Conservation (phyloP, 2,329 filamentous ascomycete genomes). For the Arthroderma sp. region DNA sequence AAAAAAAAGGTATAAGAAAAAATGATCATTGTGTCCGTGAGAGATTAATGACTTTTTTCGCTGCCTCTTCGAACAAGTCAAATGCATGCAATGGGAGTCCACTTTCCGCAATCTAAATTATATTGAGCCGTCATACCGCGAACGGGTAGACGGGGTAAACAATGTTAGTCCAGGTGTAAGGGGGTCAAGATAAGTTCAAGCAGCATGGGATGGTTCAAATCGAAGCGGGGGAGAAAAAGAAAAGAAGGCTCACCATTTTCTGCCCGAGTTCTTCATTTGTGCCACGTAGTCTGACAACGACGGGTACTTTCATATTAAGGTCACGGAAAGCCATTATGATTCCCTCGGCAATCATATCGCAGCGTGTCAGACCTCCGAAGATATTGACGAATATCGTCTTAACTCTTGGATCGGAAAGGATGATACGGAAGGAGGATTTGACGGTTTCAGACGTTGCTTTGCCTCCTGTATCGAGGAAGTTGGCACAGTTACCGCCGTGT, state of each 20-base stretch:
- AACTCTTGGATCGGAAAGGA: constrained; percentile 58
- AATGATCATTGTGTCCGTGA: constrained; percentile 18
- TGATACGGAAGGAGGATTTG: constrained; percentile 59
- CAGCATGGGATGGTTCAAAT: neutral
- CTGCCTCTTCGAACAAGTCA: constrained; percentile 63
- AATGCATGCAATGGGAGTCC: constrained; percentile 56
- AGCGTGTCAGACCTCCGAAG: constrained; percentile 56
- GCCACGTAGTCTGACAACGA: constrained; percentile 64
- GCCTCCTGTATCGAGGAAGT: constrained; percentile 82
- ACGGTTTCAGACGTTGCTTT: constrained; percentile 77
- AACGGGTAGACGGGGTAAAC: neutral
- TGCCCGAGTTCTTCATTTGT: constrained; percentile 61
- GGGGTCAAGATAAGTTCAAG: neutral
- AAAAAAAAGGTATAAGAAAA: neutral
- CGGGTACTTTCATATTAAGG: constrained; percentile 51
- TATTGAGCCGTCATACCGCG: neutral
- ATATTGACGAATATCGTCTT: constrained; percentile 61
- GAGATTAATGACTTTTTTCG: constrained; percentile 50
- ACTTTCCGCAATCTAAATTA: constrained; percentile 46
- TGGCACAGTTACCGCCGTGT: constrained; percentile 56
- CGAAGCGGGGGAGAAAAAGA: neutral
- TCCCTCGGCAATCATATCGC: constrained; percentile 69
- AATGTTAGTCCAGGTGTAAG: neutral
- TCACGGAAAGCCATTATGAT: constrained; percentile 61
- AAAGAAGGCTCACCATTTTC: constrained; percentile 38